Conservation (phyloP, 257 asterid species). For the Linderniella brevidens region DNA sequence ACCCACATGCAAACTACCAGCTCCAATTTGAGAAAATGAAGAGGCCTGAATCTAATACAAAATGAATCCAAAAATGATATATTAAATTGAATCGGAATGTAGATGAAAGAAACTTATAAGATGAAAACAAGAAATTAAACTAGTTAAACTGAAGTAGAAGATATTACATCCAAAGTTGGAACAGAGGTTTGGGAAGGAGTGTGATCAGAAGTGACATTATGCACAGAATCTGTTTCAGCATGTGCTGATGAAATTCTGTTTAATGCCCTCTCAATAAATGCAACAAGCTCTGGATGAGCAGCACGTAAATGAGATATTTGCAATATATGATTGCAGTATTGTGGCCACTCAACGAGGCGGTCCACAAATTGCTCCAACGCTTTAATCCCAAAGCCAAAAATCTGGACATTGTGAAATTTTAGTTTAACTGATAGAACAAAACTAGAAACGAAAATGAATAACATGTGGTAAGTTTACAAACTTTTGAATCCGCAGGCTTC, state of each 20-base stretch:
- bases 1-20: slow-evolving; percentile 32
- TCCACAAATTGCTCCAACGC: slow-evolving; percentile 92
- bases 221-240: slow-evolving; percentile 45
- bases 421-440: not conserved
- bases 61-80: no score
- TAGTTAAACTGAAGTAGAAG: no score
- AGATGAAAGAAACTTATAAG: no score
- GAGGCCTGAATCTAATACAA: slow-evolving; percentile 25
- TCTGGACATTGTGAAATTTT: slow-evolving; percentile 27
- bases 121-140: no score
- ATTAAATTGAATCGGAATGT: no score
- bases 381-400: slow-evolving; percentile 82
- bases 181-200: slow-evolving; percentile 32
- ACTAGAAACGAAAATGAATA: slow-evolving; percentile 1
- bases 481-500: slow-evolving; percentile 88
- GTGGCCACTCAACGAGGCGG: slow-evolving; percentile 97
- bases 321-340: slow-evolving; percentile 83
- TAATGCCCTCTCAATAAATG: slow-evolving; percentile 58
- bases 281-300: slow-evolving; percentile 52
- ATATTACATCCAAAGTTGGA: slow-evolving; percentile 39
- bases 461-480: slow-evolving; percentile 13
- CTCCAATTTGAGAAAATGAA: slow-evolving; percentile 36
- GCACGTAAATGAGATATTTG: slow-evolving; percentile 92
- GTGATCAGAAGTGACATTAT: slow-evolving; percentile 34
- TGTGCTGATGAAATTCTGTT: slow-evolving; percentile 49